phyloP scores from a whole-genome alignment of 805 yeast genomes.

The Blastobotrys terrestris region DNA sequence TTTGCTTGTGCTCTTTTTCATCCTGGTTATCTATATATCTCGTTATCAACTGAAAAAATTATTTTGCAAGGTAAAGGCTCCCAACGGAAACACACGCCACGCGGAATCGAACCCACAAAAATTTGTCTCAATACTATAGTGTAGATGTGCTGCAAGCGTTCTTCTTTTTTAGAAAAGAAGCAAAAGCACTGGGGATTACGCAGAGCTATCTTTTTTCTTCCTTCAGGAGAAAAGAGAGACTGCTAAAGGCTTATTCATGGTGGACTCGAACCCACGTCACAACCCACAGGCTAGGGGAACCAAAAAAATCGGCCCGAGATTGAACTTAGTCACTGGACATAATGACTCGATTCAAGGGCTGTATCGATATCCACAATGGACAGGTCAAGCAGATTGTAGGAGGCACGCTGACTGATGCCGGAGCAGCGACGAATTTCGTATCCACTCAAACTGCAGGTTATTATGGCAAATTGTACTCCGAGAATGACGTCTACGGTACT shows the following conservation, averaged over 20 bases:
- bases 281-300: no score
- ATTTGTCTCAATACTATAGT: no score
- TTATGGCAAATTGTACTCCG: conserved; percentile 65
- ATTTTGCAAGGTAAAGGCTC: background rate
- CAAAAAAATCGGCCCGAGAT: background rate
- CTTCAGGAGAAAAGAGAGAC: no score
- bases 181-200: no score
- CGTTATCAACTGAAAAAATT: background rate
- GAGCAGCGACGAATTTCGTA: conserved; percentile 63
- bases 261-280: no score
- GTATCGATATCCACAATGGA: conserved; percentile 93
- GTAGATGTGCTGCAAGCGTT: no score
- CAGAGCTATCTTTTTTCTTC: no score
- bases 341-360: conserved; percentile 88
- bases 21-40: background rate
- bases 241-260: no score
- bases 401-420: conserved; percentile 59
- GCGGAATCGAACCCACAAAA: no score
- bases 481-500: conserved; percentile 59
- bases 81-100: background rate
- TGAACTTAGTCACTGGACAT: background rate
- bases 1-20: background rate
- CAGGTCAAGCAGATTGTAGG: conserved; percentile 97
- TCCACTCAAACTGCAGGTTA: conserved; percentile 66
- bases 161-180: no score